A percentile compares a stretch with the other conserved stretches of the same genome.
Evolutionary conservation across 2,329 filamentous ascomycete species (phyloP).

Genomic region (Trichophyton schoenleinii): DNA sequence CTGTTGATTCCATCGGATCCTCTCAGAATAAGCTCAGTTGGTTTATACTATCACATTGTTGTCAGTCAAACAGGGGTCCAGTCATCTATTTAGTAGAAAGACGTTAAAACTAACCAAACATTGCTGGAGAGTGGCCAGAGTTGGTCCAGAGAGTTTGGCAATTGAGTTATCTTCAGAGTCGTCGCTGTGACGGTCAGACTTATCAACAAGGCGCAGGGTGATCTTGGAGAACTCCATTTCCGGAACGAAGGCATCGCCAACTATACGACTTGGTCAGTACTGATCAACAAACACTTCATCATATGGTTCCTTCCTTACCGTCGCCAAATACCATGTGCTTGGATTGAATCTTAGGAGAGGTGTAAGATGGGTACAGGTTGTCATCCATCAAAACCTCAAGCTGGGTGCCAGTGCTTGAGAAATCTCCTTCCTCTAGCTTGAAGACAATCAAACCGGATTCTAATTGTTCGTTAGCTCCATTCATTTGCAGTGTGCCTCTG

Average conservation of each 20-base stretch:
- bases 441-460: constrained; percentile 91
- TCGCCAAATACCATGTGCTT: constrained; percentile 69
- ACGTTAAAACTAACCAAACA: constrained; percentile 53
- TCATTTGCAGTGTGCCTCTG: neutral
- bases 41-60: constrained; percentile 55
- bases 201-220: constrained; percentile 74
- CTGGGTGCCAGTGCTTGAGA: constrained; percentile 61
- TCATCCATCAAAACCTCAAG: constrained; percentile 90
- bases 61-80: neutral
- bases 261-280: constrained; percentile 19
- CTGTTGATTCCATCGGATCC: constrained; percentile 63
- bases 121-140: constrained; percentile 74
- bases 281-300: constrained; percentile 13
- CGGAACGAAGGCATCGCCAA: constrained; percentile 88
- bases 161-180: constrained; percentile 60
- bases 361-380: constrained; percentile 80
- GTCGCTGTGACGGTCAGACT: constrained; percentile 58
- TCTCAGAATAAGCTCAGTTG: constrained; percentile 67
- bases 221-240: constrained; percentile 95
- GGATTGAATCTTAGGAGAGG: constrained; percentile 60
- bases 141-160: constrained; percentile 72
- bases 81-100: neutral
- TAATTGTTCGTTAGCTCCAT: constrained; percentile 27
- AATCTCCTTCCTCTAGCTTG: constrained; percentile 79
- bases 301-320: constrained; percentile 34